These are phyloP conservation scores for Warburgia ugandensis DNA, from an alignment of 164 flowering plant genomes.

Conservation along the genomic window DNA sequence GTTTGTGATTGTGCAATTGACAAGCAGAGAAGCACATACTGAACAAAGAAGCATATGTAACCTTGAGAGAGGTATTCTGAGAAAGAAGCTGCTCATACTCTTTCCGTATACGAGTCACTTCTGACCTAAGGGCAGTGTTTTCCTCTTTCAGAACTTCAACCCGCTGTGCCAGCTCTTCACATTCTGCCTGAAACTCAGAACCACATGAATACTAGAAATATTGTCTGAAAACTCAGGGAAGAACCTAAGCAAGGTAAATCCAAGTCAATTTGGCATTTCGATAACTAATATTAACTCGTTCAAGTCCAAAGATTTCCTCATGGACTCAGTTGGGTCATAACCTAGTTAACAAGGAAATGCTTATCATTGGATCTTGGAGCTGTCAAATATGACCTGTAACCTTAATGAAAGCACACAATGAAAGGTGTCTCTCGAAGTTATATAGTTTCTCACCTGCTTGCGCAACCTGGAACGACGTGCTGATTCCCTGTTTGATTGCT, in stretches of 20 bases:
- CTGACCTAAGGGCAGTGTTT: slow-evolving; percentile 63
- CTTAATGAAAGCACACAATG: too few relatives aligned
- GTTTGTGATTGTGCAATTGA: neutral
- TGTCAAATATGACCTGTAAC: too few relatives aligned
- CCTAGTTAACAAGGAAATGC: too few relatives aligned
- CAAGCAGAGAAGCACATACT: neutral
- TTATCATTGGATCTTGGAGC: too few relatives aligned
- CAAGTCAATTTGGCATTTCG: too few relatives aligned
- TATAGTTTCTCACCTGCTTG: slow-evolving; percentile 79
- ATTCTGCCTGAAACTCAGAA: slow-evolving; percentile 63
- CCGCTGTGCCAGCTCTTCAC: slow-evolving; percentile 88
- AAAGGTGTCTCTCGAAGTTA: too few relatives aligned
- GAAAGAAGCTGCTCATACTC: slow-evolving; percentile 73
- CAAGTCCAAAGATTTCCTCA: too few relatives aligned
- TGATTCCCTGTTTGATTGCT: slow-evolving; percentile 96
- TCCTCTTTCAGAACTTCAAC: slow-evolving; percentile 76
- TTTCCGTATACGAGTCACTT: slow-evolving; percentile 57
- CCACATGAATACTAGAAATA: neutral
- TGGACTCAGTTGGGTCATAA: too few relatives aligned
- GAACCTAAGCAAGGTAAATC: neutral
- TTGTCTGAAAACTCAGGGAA: neutral
- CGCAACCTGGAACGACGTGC: slow-evolving; percentile 90
- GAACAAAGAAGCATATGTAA: slow-evolving; percentile 11
- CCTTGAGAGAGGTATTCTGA: slow-evolving; percentile 82
- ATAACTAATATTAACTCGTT: too few relatives aligned